Percentiles rank a stretch among this genome's conserved stretches.
Conservation (phyloP, 495 filamentous ascomycete species). For the Penicilliopsis zonata region DNA sequence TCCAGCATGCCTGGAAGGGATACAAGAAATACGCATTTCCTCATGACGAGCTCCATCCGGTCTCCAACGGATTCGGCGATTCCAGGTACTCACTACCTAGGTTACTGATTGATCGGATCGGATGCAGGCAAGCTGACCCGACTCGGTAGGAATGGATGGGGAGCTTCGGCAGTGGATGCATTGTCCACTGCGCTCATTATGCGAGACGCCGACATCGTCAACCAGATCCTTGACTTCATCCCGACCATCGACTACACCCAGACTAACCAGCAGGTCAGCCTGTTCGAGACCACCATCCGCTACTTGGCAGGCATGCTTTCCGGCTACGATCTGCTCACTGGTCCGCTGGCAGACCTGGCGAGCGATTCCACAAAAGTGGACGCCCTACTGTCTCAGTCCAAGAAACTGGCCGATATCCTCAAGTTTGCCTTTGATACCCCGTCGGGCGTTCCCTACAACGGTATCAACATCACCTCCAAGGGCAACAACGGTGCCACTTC, state of each 20-base stretch:
- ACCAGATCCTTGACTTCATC: slow-evolving; percentile 58
- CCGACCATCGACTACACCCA: slow-evolving; percentile 54
- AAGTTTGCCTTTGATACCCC: slow-evolving; percentile 69
- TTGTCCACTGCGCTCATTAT: slow-evolving; percentile 73
- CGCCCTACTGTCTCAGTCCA: slow-evolving; percentile 51
- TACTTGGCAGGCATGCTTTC: slow-evolving; percentile 74
- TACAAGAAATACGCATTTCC: slow-evolving; percentile 73
- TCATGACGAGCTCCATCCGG: slow-evolving; percentile 63
- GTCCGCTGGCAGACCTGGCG: slow-evolving; percentile 46
- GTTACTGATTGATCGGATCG: slow-evolving; percentile 1
- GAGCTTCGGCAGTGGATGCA: slow-evolving; percentile 73
- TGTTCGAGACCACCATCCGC: slow-evolving; percentile 88
- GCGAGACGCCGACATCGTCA: slow-evolving; percentile 52
- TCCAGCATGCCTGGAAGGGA: slow-evolving; percentile 67
- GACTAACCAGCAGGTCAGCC: slow-evolving; percentile 45
- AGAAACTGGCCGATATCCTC: slow-evolving; percentile 56
- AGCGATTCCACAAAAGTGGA: slow-evolving; percentile 35
- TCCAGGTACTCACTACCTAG: slow-evolving; percentile 42
- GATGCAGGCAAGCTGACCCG: slow-evolving; percentile 5
- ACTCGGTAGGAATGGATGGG: slow-evolving; percentile 71
- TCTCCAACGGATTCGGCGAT: slow-evolving; percentile 50
- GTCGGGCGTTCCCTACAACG: slow-evolving; percentile 66
- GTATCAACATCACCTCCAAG: slow-evolving; percentile 42
- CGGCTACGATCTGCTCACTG: slow-evolving; percentile 69
- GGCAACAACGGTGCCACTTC: slow-evolving; percentile 36